phyloP scores from a whole-genome alignment of 306 rosid species.

The Acacia confusa region DNA sequence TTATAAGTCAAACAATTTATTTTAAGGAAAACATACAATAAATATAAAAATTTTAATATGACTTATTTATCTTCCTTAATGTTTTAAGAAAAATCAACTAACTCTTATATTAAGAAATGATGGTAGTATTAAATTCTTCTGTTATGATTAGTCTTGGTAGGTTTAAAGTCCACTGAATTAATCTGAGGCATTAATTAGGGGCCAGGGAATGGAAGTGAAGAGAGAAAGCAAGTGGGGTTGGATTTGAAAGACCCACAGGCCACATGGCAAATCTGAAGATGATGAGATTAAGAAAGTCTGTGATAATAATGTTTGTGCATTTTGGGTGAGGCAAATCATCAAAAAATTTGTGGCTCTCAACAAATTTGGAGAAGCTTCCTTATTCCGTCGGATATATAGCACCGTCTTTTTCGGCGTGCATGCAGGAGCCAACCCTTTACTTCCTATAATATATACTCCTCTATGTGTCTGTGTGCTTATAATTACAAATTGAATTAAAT shows the following conservation, averaged over 20 bases:
- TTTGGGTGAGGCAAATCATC: not conserved
- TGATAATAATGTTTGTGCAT: constrained; percentile 21
- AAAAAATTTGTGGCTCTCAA: not conserved
- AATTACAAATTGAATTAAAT: not conserved
- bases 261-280: constrained; percentile 36
- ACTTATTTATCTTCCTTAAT: no score
- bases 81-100: no score
- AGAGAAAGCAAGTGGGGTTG: constrained; percentile 29
- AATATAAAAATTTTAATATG: no score
- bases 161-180: not conserved
- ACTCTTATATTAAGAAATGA: no score
- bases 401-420: constrained; percentile 41
- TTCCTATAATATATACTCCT: not conserved
- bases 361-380: not conserved
- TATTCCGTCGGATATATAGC: not conserved
- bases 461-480: no score
- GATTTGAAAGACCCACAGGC: constrained; percentile 33
- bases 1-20: no score
- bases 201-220: not conserved
- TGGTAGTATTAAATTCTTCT: not conserved
- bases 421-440: constrained; percentile 10
- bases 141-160: not conserved
- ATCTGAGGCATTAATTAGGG: not conserved
- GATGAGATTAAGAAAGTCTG: not conserved
- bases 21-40: no score